Conservation (phyloP, 202 grass and related monocot genomes). For the Dendrocalamus latiflorus region DNA sequence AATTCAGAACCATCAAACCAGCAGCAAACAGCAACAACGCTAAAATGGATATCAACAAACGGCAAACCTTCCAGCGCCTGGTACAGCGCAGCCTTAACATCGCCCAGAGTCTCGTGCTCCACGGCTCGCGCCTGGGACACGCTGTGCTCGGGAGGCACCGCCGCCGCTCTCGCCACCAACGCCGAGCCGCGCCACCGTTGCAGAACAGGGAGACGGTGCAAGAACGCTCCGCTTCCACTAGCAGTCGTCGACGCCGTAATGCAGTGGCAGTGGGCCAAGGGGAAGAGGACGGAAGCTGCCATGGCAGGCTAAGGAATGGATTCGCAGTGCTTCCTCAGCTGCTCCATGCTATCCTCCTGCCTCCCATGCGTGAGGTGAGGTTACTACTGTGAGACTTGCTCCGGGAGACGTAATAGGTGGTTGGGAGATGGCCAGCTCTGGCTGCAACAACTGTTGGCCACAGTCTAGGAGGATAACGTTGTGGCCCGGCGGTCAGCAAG, state of each 20-base stretch:
- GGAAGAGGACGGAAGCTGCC: constrained; percentile 24
- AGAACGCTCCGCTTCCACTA: not conserved
- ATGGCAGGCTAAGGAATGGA: constrained; percentile 1
- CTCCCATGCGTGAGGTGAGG: not conserved
- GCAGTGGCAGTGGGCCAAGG: not conserved
- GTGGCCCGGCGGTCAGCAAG: not conserved
- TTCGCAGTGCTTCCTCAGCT: constrained; percentile 13
- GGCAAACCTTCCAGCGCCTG: constrained; percentile 30
- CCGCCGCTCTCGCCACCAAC: not conserved
- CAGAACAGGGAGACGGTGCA: not conserved
- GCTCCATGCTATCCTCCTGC: constrained; percentile 12
- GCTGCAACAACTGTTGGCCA: constrained; percentile 31
- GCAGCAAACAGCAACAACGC: not conserved
- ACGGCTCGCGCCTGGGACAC: not conserved
- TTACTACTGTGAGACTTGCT: not conserved
- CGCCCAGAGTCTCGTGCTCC: constrained; percentile 16
- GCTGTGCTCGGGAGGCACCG: constrained; percentile 26
- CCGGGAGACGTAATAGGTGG: constrained; percentile 12
- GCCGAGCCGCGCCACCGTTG: not conserved
- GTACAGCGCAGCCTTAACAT: constrained; percentile 50
- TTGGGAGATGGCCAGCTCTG: not conserved
- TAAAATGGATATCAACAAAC: not conserved
- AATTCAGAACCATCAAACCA: not conserved
- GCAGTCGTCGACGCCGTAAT: not conserved
- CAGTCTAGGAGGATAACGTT: constrained; percentile 43